Evolutionary conservation across 2,329 filamentous ascomycete species (phyloP), one percentile per base, ranked within the genome.

Genomic region (Fusarium fracticaudum): DNA sequence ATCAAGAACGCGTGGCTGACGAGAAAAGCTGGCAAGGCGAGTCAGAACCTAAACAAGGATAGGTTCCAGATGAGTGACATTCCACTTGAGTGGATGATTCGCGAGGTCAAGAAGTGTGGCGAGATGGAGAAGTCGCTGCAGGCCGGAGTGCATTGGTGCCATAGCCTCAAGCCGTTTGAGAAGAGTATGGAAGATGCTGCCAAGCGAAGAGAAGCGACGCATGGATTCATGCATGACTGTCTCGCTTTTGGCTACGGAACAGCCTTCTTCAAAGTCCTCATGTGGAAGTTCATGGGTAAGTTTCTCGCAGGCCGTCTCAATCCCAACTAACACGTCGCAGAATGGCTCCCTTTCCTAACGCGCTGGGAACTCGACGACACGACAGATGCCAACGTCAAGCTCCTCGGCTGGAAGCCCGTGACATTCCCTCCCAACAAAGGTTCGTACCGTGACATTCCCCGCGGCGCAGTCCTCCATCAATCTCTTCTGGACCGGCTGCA

Each of bases 41-140:
- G 75, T 51, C 76, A 72, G 35, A 79, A 83, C 24, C 65, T 83
- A 4, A 67, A 76, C 4, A 54, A 74, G 0, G 83, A 85, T 29
- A 79, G 77, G 0, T 79, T 85, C 44, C 84, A 85, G 76, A 80
- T 88, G 79, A 88, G 86, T 31, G 86, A 88, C 67, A 83, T 87
- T 26, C 83, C 87, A 4, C 79, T 88, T 3, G 83, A 83, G 14
- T 88, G 87, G 87, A 88, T 88, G 87, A 84, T 88, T 43, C 82
- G 83, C 4, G 86, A 88, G 71, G 78, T 87, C 8, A 81, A 84
- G 75, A 78, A 82, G 8, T 80, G 85, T 2, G 83, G 82, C 8
- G 54, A 79, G 17, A 61, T 65, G 24, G 80, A 85, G 61, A 76
- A 0, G 40, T 59, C 22, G 18, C 29, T n/a, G 5, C 33, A 50